Evolutionary conservation across 441 rosid species (phyloP), one percentile per base, ranked within the genome.

Genomic region (Populus hybrid): DNA sequence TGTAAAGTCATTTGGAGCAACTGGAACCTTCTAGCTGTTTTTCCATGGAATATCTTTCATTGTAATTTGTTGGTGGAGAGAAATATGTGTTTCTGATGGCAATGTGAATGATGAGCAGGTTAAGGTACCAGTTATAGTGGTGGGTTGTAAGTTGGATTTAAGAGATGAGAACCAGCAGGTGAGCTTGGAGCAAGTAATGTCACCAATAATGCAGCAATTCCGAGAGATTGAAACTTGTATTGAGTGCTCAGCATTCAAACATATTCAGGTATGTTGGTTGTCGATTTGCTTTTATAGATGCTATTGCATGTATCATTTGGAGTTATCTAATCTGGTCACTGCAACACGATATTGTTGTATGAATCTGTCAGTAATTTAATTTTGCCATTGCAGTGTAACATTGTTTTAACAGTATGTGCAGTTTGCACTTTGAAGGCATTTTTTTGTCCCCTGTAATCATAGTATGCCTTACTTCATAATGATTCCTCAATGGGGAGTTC

Each of bases 181-280:
- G 77, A 89, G 81, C 87, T 81, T 92, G 81, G 97, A 90, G 28
- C 79, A 82, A 75, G 93, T 91, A 74, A 93, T 87, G 89, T 87
- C 91, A 23, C 92, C 93, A 10, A 90, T 93, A 81, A 91, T 93
- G 98, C 90, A 95, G 78, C 88, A 89, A 72, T 92, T 87, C 78
- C 88, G 89, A 82, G 96, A 95, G 85, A 88, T 95, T 68, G 97
- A 95, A 83, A 89, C 93, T 80, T 92, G 91, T 76, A 84, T 95
- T 6, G 89, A 89, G 78, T 93, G 99, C 81, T 94, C 99, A 45
- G 88, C 90, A 9, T 75, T 64, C 53, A 94, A 88, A 75, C 95
- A 86, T 77, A 92, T 95, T 86, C 99, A 94, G 98, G 99, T 94
- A 74, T 18, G 9, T 53, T 40, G 50, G 72, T 38, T 68, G 3